A percentile compares a stretch with the other conserved stretches of the same genome.
Conservation (phyloP, 2,329 filamentous ascomycete species). For the Monilinia fructicola region DNA sequence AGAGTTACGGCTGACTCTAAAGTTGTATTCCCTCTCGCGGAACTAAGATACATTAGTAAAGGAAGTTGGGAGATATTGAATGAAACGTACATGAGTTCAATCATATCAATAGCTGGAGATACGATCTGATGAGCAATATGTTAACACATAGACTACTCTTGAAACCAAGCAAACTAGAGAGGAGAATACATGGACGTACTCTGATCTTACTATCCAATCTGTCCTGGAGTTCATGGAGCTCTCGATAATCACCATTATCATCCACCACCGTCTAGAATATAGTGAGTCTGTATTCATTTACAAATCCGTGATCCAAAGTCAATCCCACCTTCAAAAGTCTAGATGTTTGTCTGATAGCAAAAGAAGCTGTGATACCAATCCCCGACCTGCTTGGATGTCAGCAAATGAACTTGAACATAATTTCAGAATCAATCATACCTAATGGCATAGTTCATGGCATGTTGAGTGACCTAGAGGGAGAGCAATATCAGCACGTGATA, state of each 20-base stretch:
- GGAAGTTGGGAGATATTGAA: conserved; percentile 40
- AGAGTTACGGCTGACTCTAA: conserved; percentile 83
- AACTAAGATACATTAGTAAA: conserved; percentile 44
- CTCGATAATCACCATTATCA: conserved; percentile 63
- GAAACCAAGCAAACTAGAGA: not conserved
- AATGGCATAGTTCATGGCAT: conserved; percentile 79
- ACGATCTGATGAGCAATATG: conserved; percentile 60
- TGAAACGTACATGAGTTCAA: conserved; percentile 73
- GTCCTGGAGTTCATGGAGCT: conserved; percentile 70
- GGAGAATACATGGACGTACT: conserved; percentile 46
- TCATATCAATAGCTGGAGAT: conserved; percentile 86
- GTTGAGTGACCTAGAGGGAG: conserved; percentile 55
- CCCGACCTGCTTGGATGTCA: conserved; percentile 56
- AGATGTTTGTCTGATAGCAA: conserved; percentile 79
- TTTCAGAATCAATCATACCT: conserved; percentile 44
- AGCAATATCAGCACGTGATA: conserved; percentile 33
- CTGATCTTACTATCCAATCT: conserved; percentile 83
- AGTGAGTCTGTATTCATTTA: conserved; percentile 4
- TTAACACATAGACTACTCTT: not conserved
- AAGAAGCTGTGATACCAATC: conserved; percentile 79
- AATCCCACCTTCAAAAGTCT: conserved; percentile 65
- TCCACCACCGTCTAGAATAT: conserved; percentile 63
- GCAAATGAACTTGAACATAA: not conserved
- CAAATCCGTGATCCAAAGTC: not conserved
- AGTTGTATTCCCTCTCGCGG: conserved; percentile 72